Evolutionary conservation across 2,329 filamentous ascomycete genomes (phyloP), one percentile per base, ranked within the genome.

Genomic region (Fusarium robinianum): DNA sequence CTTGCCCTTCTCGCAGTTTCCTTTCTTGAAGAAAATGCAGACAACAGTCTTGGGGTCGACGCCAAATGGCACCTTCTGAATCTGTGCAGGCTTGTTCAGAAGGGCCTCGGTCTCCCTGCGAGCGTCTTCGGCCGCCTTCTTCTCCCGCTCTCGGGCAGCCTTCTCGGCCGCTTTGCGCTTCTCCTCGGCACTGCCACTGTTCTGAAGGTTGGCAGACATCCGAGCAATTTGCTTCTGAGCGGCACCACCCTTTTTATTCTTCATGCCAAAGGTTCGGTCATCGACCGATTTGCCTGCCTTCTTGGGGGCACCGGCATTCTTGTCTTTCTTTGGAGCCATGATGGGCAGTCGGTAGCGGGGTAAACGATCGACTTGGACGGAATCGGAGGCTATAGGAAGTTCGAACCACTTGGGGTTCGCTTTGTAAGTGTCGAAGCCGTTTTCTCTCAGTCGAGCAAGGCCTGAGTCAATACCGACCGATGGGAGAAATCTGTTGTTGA

Each of bases 211-310:
- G 32, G 84, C 80, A 58, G 84, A 75, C 68, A 99, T 81, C 63
- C 90, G 88, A 46, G 88, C 85, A 66, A 99, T 97, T 60, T 91
- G 83, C 72, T 85, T 95, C 73, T 97, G 89, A 41, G 90, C 92
- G 38, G 83, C 85, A 44, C 83, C 87, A 59, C 94, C 94, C 79
- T 96, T 99, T 78, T 99, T 99, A 68, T 99, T 99, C 76, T 99
- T 99, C 94, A 99, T 97, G 62, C 94, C 94, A 78, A 99, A 99
- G 34, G 94, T 96, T 75, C 92, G 94, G 77, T 99, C 94, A 53
- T 94, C 90, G 53, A 90, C 88, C 30, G 77, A 63, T 73, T 90
- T 90, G 60, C 73, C 66, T 42, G 73, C 68, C 73, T 80, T 81
- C 72, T 83, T 83, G 67, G 72, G 75, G 58, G 63, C 74, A 41